Evolutionary conservation across 2,329 filamentous ascomycete species (phyloP), one percentile per base, ranked within the genome.

Genomic region (Pestalotiopsis sp.): DNA sequence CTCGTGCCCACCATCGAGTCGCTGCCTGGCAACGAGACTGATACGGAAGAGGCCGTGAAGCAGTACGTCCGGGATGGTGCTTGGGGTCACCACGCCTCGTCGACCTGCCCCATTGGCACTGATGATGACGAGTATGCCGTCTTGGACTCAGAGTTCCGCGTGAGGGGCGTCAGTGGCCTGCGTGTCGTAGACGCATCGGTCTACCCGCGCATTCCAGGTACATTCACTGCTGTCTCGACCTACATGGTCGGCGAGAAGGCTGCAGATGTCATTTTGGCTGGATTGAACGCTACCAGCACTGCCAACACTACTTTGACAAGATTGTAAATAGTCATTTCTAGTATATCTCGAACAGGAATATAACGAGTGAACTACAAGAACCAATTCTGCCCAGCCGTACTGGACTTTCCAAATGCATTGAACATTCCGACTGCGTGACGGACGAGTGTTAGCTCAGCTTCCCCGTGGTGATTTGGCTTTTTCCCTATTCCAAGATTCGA

Each of bases 171-270:
- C 1, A 77, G 79, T 3, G 82, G 83, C 0, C 76, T 89, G 38
- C 79, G 87, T 39, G 86, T 89, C 11, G 86, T 89, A 2, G 87
- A 89, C 75, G 86, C 85, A 2, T 84, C 81, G 17, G 81, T 84
- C 1, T 88, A 84, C 68, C 85, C 86, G 1, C 81, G 78, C 63
- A 85, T 86, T 67, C 87, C 87, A 0, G 77, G 76, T 0, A 71
- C 75, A 14, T 78, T 77, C 57, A 73, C 73, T 0, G 71, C 73
- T 25, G 67, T 75, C 13, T 71, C 75, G 7, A 76, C 73, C 3
- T 77, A 74, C 59, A 75, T 76, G 72, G 68, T 76, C 63, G 72
- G 72, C 12, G 73, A 73, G 68, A 77, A 77, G 71, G 75, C 75
- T 12, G 74, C 73, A 5, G 75, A 72, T 61, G 72, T 61, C 58